Percentiles rank a stretch among this genome's conserved stretches.
These are phyloP conservation scores for Rhizopus arrhizus DNA, from an alignment of 371 early-diverging fungal species.

Conservation along the genomic window DNA sequence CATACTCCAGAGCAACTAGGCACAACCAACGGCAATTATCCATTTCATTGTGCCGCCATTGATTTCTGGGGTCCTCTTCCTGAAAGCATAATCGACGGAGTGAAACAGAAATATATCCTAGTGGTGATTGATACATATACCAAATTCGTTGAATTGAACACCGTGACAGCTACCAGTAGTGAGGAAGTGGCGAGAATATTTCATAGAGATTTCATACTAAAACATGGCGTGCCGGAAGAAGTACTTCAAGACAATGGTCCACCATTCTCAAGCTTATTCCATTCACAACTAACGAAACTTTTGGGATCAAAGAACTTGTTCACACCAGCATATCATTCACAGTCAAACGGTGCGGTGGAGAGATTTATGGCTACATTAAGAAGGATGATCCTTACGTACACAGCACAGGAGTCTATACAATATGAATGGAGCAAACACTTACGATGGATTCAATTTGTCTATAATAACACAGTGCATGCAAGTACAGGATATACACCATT, in stretches of 20 bases:
- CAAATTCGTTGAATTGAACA: background rate
- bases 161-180: background rate
- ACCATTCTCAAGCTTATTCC: conserved; percentile 1
- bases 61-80: conserved; percentile 7
- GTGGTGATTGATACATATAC: background rate
- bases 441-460: conserved; percentile 4
- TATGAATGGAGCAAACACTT: conserved; percentile 3
- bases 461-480: conserved; percentile 3
- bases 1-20: background rate
- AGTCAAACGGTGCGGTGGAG: conserved; percentile 12
- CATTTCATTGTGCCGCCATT: background rate
- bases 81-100: background rate
- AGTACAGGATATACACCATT: conserved; percentile 6
- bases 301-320: conserved; percentile 1
- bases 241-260: conserved; percentile 6
- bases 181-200: background rate
- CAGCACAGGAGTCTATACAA: background rate
- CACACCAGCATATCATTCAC: conserved; percentile 12
- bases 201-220: background rate
- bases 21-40: background rate
- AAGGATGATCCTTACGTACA: conserved; percentile 3
- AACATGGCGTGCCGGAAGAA: background rate
- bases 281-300: background rate
- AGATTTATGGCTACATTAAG: conserved; percentile 6
- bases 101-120: background rate